phyloP scores from a whole-genome alignment of 2,329 filamentous ascomycete genomes.

The Coleophoma cylindrospora region DNA sequence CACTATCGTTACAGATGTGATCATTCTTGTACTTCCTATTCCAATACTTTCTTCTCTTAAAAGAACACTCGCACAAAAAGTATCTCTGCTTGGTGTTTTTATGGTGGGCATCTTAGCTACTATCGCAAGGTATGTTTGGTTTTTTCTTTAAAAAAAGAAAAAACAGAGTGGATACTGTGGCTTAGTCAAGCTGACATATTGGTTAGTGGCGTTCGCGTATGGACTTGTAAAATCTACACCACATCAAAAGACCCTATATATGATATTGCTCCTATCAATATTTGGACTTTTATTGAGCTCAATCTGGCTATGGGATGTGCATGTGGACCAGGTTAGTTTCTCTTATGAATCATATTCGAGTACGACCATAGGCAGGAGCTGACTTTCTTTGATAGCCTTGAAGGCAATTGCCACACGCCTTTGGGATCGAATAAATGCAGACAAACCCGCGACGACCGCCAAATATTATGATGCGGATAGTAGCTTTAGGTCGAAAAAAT shows the following conservation, averaged over 20 bases:
- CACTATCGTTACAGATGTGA: not conserved
- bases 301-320: not conserved
- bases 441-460: no score
- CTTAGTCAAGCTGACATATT: not conserved
- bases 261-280: not conserved
- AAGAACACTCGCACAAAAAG: not conserved
- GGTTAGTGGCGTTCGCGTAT: not conserved
- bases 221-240: not conserved
- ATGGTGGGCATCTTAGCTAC: not conserved
- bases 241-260: not conserved
- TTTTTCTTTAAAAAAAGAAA: not conserved
- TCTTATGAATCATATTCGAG: not conserved
- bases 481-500: no score
- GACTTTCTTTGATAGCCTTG: no score
- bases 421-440: no score
- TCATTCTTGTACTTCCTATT: not conserved
- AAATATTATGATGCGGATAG: no score
- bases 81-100: not conserved
- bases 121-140: not conserved
- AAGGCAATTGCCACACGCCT: no score
- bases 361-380: no score
- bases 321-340: not conserved
- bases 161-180: not conserved
- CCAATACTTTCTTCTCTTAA: not conserved
- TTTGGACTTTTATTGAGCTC: not conserved